phyloP scores from a whole-genome alignment of 2,329 filamentous ascomycete genomes.

The Fusarium sublunatum region DNA sequence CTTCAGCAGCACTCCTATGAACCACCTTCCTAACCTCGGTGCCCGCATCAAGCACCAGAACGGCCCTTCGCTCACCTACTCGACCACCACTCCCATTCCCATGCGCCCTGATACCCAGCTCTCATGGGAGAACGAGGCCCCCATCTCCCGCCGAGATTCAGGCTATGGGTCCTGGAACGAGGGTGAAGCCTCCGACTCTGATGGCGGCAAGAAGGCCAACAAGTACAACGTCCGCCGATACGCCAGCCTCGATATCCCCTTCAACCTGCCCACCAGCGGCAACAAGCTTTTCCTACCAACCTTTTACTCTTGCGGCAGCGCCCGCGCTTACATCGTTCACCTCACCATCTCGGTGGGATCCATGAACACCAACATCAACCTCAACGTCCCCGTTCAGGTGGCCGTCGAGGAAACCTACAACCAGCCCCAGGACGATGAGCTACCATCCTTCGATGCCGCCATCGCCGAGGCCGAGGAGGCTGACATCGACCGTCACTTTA shows the following conservation, averaged over 20 bases:
- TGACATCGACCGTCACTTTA: constrained; percentile 57
- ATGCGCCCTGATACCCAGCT: constrained; percentile 51
- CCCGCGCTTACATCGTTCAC: constrained; percentile 65
- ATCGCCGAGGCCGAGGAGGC: constrained; percentile 56
- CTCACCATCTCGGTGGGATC: constrained; percentile 58
- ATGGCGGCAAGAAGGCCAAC: constrained; percentile 43
- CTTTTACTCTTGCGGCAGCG: constrained; percentile 68
- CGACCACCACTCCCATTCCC: constrained; percentile 57
- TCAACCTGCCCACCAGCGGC: constrained; percentile 59
- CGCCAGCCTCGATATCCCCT: constrained; percentile 59
- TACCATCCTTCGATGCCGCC: constrained; percentile 63
- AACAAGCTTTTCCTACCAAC: constrained; percentile 66
- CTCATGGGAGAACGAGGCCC: constrained; percentile 56
- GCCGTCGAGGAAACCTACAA: constrained; percentile 56
- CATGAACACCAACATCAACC: constrained; percentile 56
- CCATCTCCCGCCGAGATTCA: constrained; percentile 60
- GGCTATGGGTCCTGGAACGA: constrained; percentile 59
- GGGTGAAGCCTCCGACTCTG: constrained; percentile 52
- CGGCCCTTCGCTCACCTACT: constrained; percentile 60
- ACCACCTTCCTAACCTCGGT: constrained; percentile 62
- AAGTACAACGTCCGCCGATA: constrained; percentile 54
- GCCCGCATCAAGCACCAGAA: constrained; percentile 54
- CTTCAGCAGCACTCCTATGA: constrained; percentile 60
- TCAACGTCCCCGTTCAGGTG: constrained; percentile 64
- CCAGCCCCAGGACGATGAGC: constrained; percentile 48